These are phyloP conservation scores for Suillus cothurnatus DNA, from an alignment of 768 basidiomycete species.

Conservation along the genomic window DNA sequence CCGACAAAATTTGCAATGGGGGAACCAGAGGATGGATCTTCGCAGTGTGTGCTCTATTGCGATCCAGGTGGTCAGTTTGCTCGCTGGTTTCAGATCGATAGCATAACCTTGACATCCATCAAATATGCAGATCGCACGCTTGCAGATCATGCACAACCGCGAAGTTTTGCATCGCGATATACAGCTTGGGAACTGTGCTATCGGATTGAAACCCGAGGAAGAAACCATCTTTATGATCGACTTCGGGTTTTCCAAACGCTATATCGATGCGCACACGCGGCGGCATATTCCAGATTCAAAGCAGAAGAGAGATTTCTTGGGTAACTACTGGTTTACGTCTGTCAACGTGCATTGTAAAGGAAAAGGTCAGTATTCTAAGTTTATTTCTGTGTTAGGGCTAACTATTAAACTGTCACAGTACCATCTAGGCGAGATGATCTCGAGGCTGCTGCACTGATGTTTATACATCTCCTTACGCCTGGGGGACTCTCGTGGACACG, in stretches of 20 bases:
- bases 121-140: conserved; percentile 57
- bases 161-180: conserved; percentile 80
- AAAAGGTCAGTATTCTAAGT: conserved; percentile 49
- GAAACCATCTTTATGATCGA: conserved; percentile 79
- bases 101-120: conserved; percentile 13
- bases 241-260: conserved; percentile 82
- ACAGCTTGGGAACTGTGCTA: conserved; percentile 74
- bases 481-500: conserved; percentile 78
- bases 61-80: conserved; percentile 66
- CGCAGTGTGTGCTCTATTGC: conserved; percentile 75
- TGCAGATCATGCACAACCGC: conserved; percentile 76
- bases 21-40: conserved; percentile 63
- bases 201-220: conserved; percentile 62
- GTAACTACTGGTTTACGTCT: conserved; percentile 86
- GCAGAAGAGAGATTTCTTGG: conserved; percentile 71
- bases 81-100: conserved; percentile 3
- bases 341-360: conserved; percentile 78
- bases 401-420: conserved; percentile 45
- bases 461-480: conserved; percentile 79
- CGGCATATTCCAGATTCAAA: conserved; percentile 75
- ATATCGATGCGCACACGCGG: conserved; percentile 63
- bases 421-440: conserved; percentile 80
- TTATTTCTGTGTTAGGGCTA: conserved; percentile 17
- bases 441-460: conserved; percentile 76
- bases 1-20: conserved; percentile 40